Percentiles rank a stretch among this genome's conserved stretches.
Evolutionary conservation across 768 basidiomycete species (phyloP).

Genomic region (Boletus speciosus): DNA sequence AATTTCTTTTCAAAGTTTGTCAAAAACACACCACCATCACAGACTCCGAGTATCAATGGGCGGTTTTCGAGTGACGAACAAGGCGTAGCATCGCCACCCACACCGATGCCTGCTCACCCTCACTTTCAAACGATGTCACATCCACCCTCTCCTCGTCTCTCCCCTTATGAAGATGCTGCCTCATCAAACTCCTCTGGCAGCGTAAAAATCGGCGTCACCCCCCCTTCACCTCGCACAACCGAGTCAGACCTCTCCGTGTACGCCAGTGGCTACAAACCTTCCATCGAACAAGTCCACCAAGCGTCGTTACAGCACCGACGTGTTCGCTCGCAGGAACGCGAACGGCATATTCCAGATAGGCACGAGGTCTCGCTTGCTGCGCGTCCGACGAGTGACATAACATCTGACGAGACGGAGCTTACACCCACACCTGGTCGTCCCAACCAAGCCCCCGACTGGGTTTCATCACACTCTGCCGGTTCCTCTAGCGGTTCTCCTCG

Average conservation of each 20-base stretch:
- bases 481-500: constrained; percentile 14
- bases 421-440: constrained; percentile 26
- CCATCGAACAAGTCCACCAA: constrained; percentile 18
- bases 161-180: constrained; percentile 1
- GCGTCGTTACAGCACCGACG: constrained; percentile 25
- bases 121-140: constrained; percentile 12
- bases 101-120: not conserved
- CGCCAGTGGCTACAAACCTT: not conserved
- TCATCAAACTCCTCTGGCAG: constrained; percentile 18
- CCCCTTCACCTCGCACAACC: constrained; percentile 25
- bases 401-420: constrained; percentile 24
- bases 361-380: constrained; percentile 34
- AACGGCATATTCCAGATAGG: constrained; percentile 26
- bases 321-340: constrained; percentile 31
- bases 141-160: constrained; percentile 4
- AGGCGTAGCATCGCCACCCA: not conserved
- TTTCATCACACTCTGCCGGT: not conserved
- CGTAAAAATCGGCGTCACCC: constrained; percentile 31
- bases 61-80: constrained; percentile 1
- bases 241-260: constrained; percentile 15
- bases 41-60: constrained; percentile 1
- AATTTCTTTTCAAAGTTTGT: constrained; percentile 32
- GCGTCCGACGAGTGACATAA: constrained; percentile 25
- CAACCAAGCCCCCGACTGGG: constrained; percentile 16
- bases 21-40: constrained; percentile 13